phyloP scores from a whole-genome alignment of 306 rosid genomes.

The Nissolia schottii region DNA sequence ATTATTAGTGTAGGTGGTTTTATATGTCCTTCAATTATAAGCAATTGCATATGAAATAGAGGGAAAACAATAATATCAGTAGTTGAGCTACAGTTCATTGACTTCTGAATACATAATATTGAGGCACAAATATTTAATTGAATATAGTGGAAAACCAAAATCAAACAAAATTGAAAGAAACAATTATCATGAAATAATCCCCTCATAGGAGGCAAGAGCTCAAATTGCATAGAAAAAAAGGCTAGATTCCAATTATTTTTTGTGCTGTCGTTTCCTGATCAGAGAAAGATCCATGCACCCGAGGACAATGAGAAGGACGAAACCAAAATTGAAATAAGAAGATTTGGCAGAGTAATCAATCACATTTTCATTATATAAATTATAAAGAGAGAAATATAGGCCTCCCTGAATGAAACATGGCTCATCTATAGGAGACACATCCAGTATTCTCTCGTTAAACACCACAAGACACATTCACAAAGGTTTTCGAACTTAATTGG shows the following conservation, averaged over 20 bases:
- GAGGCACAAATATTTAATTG: not conserved
- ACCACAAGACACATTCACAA: constrained; percentile 23
- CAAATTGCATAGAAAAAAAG: not conserved
- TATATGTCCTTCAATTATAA: too few relatives aligned
- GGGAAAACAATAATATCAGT: too few relatives aligned
- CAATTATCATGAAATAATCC: not conserved
- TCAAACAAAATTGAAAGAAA: not conserved
- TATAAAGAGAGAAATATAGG: constrained; percentile 26
- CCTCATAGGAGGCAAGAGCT: not conserved
- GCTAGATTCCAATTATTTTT: not conserved
- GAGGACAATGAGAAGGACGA: constrained; percentile 17
- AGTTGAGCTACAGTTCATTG: too few relatives aligned
- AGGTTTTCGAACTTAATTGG: constrained; percentile 18
- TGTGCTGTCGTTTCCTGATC: not conserved
- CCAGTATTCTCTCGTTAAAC: constrained; percentile 16
- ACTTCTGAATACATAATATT: not conserved
- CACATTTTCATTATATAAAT: too few relatives aligned
- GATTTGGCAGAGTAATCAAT: not conserved
- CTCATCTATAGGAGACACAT: constrained; percentile 43
- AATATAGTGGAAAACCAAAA: not conserved
- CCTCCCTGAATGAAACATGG: constrained; percentile 64
- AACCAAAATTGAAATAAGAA: constrained; percentile 18
- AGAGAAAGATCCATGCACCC: not conserved
- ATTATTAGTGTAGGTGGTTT: too few relatives aligned
- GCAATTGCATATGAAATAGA: too few relatives aligned